Base-by-base conservation (phyloP, 2,329 filamentous ascomycete species). In the Botrytis fabae region DNA sequence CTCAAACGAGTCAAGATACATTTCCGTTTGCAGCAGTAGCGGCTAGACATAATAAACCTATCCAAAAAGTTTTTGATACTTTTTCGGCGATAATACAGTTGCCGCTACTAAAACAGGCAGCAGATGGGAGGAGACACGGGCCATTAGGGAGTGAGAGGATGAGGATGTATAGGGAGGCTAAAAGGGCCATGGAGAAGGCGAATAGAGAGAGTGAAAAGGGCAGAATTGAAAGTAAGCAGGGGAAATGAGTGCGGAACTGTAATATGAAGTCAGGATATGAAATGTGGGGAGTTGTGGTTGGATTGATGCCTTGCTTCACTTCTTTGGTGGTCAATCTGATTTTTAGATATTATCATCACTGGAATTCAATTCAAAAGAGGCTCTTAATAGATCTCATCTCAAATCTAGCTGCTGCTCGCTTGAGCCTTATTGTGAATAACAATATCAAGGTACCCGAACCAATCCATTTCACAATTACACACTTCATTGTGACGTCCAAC, bases 31-130 rank as follows among this genome's bases (percentile, higher is more conserved):
- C 82, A 6, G 82, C 82, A 46, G 81, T 87, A 6, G 85, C 85
- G 2, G 80, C 82, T 70, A 81, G 85, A 32, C 85, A 87, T 74
- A 81, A 82, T 22, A 79, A 83, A 20, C 75, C 83, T 0, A 80
- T 84, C 14, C 81, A 83, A 54, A 85, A 83, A 74, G 83, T 87
- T 14, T 81, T 82, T 70, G 85, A 86, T 44, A 82, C 85, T 25
- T 86, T 86, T 73, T 81, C 82, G 0, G 85, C 84, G 68, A 83
- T 86, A 69, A 83, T 87, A 20, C 83, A 86, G 74, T 81, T 87
- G 7, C 85, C 85, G 2, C 79, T 86, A 54, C 80, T 86, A 22
- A 82, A 84, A 12, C 84, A 83, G 74, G 82, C 84, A 10, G 83
- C 82, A 2, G 85, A 86, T 75, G 82, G 84, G 73, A 82, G 82